Evolutionary conservation across 2,329 filamentous ascomycete genomes (phyloP).

Genomic region (Tolypocladium album): DNA sequence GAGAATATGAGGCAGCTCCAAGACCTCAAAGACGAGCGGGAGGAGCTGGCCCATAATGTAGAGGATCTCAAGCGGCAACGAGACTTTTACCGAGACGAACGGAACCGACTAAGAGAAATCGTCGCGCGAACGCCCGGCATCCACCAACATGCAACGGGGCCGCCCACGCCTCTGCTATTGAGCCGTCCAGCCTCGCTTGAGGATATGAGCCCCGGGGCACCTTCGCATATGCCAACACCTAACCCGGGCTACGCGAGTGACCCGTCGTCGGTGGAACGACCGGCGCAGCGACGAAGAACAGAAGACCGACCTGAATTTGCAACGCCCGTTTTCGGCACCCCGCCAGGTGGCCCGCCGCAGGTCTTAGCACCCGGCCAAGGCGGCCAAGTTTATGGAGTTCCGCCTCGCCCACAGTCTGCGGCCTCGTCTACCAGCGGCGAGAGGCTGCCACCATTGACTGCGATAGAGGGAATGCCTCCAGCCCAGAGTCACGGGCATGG

Average conservation of each 20-base stretch:
- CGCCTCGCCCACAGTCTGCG: constrained; percentile 26
- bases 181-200: constrained; percentile 21
- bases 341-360: constrained; percentile 19
- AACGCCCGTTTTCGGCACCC: constrained; percentile 26
- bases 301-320: constrained; percentile 34
- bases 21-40: constrained; percentile 55
- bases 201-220: constrained; percentile 24
- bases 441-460: constrained; percentile 36
- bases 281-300: constrained; percentile 34
- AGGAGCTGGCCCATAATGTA: constrained; percentile 47
- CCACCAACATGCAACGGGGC: constrained; percentile 39
- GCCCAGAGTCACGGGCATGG: constrained; percentile 11
- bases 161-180: constrained; percentile 36
- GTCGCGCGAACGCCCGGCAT: constrained; percentile 48
- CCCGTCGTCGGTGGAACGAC: constrained; percentile 31
- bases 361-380: constrained; percentile 29
- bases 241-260: constrained; percentile 28
- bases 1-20: constrained; percentile 60
- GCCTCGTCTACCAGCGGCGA: constrained; percentile 27
- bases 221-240: constrained; percentile 15
- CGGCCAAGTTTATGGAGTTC: constrained; percentile 23
- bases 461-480: constrained; percentile 27
- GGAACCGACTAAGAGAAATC: constrained; percentile 60
- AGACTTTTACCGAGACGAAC: constrained; percentile 64
- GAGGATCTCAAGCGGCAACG: constrained; percentile 49